Evolutionary conservation across 2,329 filamentous ascomycete genomes (phyloP).

Genomic region (Kalmusia sp.): DNA sequence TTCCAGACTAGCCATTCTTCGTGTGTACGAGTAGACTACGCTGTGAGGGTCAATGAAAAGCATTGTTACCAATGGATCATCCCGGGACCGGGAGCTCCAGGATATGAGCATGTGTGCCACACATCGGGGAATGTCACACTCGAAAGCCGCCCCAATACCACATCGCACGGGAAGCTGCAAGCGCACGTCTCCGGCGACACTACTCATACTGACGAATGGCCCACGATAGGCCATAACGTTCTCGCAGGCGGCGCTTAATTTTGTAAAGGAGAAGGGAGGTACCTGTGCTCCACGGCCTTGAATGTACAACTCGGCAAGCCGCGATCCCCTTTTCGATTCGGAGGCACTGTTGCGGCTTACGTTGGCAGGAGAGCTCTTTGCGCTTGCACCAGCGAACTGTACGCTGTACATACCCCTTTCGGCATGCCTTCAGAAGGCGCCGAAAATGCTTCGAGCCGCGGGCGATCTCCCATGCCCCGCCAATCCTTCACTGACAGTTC

Average conservation of each 20-base stretch:
- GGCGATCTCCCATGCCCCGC: neutral
- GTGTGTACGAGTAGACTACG: neutral
- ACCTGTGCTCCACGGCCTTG: neutral
- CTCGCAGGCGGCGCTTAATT: neutral
- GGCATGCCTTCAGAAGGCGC: neutral
- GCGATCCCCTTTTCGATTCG: neutral
- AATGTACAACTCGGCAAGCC: neutral
- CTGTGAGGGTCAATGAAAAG: neutral
- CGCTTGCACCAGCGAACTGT: neutral
- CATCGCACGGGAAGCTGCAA: slow-evolving; percentile 2
- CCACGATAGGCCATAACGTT: neutral
- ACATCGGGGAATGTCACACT: neutral
- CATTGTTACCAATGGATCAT: neutral
- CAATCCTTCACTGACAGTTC: neutral
- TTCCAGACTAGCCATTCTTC: neutral
- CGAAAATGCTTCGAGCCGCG: neutral
- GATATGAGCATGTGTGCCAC: slow-evolving; percentile 4
- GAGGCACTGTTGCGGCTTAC: slow-evolving; percentile 6
- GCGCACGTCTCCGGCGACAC: slow-evolving; percentile 2
- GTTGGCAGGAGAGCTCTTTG: slow-evolving; percentile 1
- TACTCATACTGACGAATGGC: neutral
- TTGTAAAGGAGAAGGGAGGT: neutral
- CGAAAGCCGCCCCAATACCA: neutral
- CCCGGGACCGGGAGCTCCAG: neutral
- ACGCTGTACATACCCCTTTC: neutral